Base-by-base conservation (phyloP, 495 filamentous ascomycete species). In the Hyaloscypha finlandica region DNA sequence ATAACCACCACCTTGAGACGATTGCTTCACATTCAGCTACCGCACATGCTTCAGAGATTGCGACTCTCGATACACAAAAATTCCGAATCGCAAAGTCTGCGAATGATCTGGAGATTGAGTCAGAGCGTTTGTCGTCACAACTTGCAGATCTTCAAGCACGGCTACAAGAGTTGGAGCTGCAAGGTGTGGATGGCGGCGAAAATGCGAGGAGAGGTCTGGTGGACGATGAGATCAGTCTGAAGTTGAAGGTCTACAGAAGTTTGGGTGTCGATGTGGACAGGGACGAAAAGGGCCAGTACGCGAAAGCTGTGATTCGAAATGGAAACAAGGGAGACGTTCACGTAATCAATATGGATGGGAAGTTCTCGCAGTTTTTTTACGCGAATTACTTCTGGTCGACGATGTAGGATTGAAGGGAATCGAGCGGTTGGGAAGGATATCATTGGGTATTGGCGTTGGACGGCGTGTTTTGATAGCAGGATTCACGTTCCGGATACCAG, bases 341-440 rank as follows among this genome's bases (percentile, higher is more conserved):
- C 76, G 91, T 98, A 33, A 89, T 99, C 58, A 96, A 97, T 72
- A 88, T 99, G 68, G 94, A 97, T 73, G 85, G 90, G 58, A 97
- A 94, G 77, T 93, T 97, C 73, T 93, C 92, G 63, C 84, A 87
- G 63, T 93, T 89, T 78, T 98, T 96, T 75, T 97, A 99, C 74
- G 90, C 93, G 30, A 95, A 97, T 71, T 96, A 97, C 72, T 94
- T 99, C 73, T 99, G 95, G 95, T 85, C 90, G 73, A 91, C 84
- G n/a, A 83, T 96, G 76, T 93, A 83, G 78, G 75, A 76, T 22
- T 8, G 39, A 32, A 11, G 56, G n/a, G 29, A 45, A 45, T 11
- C 20, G 8, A 9, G 16, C 53, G 31, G 53, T 11, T 45, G 51
- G 8, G 31, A 33, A 55, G 30, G 32, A 30, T 31, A 53, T 48